A percentile compares a stretch with the other conserved stretches of the same genome.
phyloP scores from a whole-genome alignment of 805 yeast species.

The Cyberlindnera xishuangbannaensis region DNA sequence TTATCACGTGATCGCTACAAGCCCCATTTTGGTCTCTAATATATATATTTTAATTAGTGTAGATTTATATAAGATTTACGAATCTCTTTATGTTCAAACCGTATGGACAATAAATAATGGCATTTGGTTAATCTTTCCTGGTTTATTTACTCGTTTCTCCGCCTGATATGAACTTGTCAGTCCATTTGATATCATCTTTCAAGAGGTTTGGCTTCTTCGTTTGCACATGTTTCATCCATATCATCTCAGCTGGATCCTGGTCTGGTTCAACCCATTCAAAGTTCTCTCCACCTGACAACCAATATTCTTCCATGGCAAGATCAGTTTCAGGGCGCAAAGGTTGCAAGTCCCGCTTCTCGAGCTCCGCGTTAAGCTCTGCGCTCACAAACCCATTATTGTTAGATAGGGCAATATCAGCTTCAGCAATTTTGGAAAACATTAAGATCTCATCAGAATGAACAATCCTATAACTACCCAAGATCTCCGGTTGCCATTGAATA shows the following conservation, averaged over 20 bases:
- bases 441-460: conserved; percentile 61
- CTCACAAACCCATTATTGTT: conserved; percentile 19
- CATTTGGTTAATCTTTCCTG: no score
- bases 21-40: no score
- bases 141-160: no score
- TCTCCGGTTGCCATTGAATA: conserved; percentile 59
- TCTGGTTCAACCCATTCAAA: conserved; percentile 90
- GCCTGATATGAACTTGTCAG: conserved; percentile 18
- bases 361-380: conserved; percentile 9
- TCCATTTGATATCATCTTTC: conserved; percentile 16
- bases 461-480: conserved; percentile 58
- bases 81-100: no score
- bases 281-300: conserved; percentile 84
- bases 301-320: conserved; percentile 67
- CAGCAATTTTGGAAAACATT: conserved; percentile 59
- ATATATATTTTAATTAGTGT: no score
- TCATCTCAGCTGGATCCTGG: conserved; percentile 74
- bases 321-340: conserved; percentile 54
- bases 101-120: no score
- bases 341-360: conserved; percentile 9
- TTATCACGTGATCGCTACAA: no score
- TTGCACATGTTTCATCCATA: conserved; percentile 15
- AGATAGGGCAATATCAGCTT: conserved; percentile 41
- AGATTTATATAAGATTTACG: no score
- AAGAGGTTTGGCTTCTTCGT: conserved; percentile 13